A percentile compares a stretch with the other conserved stretches of the same genome.
These are phyloP conservation scores for Colletotrichum sp. DNA, from an alignment of 2,329 filamentous ascomycete genomes.

Conservation along the genomic window DNA sequence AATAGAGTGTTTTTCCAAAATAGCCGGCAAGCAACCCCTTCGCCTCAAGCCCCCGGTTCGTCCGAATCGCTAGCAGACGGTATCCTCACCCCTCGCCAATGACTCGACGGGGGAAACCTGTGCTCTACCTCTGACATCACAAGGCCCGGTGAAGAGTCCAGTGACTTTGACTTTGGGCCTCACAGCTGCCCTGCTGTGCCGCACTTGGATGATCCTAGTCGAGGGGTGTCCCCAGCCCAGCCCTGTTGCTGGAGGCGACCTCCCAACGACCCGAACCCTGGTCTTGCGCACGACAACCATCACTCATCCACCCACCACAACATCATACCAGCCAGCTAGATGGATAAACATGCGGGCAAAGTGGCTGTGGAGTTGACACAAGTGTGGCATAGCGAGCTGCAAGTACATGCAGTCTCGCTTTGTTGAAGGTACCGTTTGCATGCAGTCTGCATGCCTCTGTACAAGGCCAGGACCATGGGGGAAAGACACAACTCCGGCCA, in stretches of 20 bases:
- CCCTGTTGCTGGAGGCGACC: slow-evolving; percentile 3
- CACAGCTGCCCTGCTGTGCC: background rate
- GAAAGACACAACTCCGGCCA: background rate
- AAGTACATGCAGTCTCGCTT: slow-evolving; percentile 6
- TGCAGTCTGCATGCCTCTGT: background rate
- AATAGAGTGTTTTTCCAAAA: slow-evolving; percentile 6
- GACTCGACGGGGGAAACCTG: slow-evolving; percentile 10
- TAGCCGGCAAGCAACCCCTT: background rate
- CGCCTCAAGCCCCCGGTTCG: background rate
- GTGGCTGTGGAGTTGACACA: background rate
- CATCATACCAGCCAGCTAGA: background rate
- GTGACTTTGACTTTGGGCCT: background rate
- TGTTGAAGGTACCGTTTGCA: slow-evolving; percentile 11
- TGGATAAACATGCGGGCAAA: background rate
- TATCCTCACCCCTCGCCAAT: background rate
- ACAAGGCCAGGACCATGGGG: background rate
- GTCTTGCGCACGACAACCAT: background rate
- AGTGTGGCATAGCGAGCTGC: background rate
- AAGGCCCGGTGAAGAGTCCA: background rate
- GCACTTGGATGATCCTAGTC: slow-evolving; percentile 7
- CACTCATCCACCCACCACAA: slow-evolving; percentile 16
- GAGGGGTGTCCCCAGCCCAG: slow-evolving; percentile 8
- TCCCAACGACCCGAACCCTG: slow-evolving; percentile 6
- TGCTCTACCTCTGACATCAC: slow-evolving; percentile 17
- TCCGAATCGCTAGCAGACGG: background rate